phyloP scores from a whole-genome alignment of 2,329 filamentous ascomycete species.

The Cladophialophora bantiana region DNA sequence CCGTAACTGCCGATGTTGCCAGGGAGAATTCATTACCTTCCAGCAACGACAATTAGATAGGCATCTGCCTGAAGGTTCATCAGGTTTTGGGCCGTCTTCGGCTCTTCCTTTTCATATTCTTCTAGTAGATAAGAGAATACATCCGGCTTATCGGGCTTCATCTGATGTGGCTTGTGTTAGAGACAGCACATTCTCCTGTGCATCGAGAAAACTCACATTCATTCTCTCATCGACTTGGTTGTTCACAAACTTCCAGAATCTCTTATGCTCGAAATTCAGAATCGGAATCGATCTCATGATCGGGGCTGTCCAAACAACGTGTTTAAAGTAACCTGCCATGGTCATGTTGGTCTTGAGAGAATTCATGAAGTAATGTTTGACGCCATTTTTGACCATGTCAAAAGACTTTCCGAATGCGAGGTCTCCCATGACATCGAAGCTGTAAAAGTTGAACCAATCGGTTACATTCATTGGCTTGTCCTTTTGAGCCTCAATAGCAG shows the following conservation, averaged over 20 bases:
- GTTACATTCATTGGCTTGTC: conserved; percentile 3
- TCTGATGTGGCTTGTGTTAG: conserved; percentile 1
- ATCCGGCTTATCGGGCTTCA: conserved; percentile 16
- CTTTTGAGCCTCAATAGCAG: neutral
- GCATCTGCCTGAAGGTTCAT: conserved; percentile 13
- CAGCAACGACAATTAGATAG: conserved; percentile 13
- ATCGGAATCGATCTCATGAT: conserved; percentile 6
- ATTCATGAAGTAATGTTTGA: conserved; percentile 16
- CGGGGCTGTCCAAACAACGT: conserved; percentile 5
- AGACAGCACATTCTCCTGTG: neutral
- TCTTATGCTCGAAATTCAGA: neutral
- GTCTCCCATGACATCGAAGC: conserved; percentile 17
- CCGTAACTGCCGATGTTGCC: neutral
- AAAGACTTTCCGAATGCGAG: conserved; percentile 11
- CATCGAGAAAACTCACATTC: neutral
- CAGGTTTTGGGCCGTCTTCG: neutral
- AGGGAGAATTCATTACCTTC: neutral
- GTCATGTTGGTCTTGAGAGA: conserved; percentile 12
- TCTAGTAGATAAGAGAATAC: conserved; percentile 19
- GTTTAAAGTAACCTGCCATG: conserved; percentile 17
- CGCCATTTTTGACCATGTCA: conserved; percentile 6
- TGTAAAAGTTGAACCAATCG: conserved; percentile 18
- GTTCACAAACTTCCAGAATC: conserved; percentile 1
- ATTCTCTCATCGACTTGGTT: conserved; percentile 2
- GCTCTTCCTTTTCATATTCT: conserved; percentile 16